Evolutionary conservation across 306 rosid species (phyloP), one percentile per base, ranked within the genome.

Genomic region (Vigna mungo): DNA sequence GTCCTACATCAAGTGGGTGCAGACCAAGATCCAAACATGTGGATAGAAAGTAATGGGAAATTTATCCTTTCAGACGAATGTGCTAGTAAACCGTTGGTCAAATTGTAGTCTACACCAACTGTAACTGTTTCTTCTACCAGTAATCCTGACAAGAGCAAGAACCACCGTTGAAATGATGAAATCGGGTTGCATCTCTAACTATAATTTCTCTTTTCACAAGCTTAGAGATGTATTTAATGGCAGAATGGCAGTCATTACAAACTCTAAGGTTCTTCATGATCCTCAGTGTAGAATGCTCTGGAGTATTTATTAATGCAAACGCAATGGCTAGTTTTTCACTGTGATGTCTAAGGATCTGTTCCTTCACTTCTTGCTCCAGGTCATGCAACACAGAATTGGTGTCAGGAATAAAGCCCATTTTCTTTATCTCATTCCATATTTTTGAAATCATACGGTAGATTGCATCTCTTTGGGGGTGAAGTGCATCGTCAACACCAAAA

Each of bases 181-280:
- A 90, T 46, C 94, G 91, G 9, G 92, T 90, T 32, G 86, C 84
- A 59, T 93, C 96, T 85, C 97, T 90, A 56, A 91, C 87, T 74
- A 90, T 81, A 74, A 91, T 93, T 84, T 93, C 92, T 83, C 97
- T 86, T 48, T 86, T 85, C 72, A 87, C 93, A 55, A 93, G 98
- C 90, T 70, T 86, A 82, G 98, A 91, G 66, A 93, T 89, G 82
- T 84, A 93, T 71, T 93, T 91, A 80, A 93, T 91, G 83, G 97
- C 97, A 4, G 91, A 76, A 74, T 93, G 94, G 27, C 92, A 91
- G 74, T 93, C 98, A 80, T 88, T 88, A 74, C 97, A 91, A 54
- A 93, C 95, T 87, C 95, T 91, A 67, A 91, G 97, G 84, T 93
- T 93, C 78, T 94, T 94, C 91, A 85, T 88, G 74, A 94, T 86